phyloP scores from a whole-genome alignment of 768 basidiomycete species.

The Termitomyces sp. region DNA sequence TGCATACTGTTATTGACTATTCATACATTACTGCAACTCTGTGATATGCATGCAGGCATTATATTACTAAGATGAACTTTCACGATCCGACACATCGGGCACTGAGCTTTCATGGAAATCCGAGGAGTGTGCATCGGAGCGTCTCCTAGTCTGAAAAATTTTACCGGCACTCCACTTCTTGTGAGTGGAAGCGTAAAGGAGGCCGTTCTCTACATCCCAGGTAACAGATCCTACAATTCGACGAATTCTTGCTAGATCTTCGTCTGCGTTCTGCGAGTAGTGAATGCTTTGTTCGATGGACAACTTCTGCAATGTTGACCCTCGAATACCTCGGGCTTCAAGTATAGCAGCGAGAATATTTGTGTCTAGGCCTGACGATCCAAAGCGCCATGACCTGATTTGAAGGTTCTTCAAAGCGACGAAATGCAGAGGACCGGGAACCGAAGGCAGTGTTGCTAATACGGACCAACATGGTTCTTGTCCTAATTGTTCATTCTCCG shows the following conservation, averaged over 20 bases:
- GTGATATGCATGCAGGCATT: too few relatives aligned
- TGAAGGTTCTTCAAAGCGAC: background rate
- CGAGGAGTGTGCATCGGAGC: background rate
- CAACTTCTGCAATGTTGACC: background rate
- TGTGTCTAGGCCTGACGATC: background rate
- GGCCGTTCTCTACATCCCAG: background rate
- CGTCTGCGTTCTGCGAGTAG: background rate
- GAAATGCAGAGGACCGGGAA: background rate
- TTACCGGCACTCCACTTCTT: background rate
- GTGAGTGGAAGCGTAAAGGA: background rate
- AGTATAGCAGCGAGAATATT: background rate
- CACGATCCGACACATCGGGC: background rate
- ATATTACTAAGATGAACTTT: background rate
- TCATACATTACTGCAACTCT: background rate
- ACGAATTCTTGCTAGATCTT: background rate
- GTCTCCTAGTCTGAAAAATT: background rate
- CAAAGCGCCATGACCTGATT: background rate
- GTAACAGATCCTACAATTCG: background rate
- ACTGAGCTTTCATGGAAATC: background rate
- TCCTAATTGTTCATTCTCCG: background rate
- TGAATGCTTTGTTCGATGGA: background rate
- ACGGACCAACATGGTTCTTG: background rate
- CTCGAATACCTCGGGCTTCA: background rate
- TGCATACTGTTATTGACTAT: slow-evolving; percentile 78
- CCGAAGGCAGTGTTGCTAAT: background rate